Conservation (phyloP, 805 yeast genomes). For the Pachysolen tannophilus region DNA sequence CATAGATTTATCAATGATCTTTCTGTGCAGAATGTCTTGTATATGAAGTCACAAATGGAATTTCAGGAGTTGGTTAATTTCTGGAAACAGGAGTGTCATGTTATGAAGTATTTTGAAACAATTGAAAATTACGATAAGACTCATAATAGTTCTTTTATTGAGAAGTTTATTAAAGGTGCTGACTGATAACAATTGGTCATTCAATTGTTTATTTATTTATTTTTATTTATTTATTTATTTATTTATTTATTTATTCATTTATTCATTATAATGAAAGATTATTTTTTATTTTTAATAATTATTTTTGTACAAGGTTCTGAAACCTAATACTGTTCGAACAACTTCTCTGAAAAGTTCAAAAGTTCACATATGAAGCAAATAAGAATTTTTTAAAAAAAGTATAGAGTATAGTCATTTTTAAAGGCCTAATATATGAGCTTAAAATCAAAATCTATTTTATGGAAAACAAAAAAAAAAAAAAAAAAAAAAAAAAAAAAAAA, state of each 20-base stretch:
- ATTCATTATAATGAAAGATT: too few species aligned
- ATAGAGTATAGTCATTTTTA: too few species aligned
- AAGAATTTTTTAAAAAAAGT: too few species aligned
- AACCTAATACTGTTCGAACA: too few species aligned
- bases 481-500: too few species aligned
- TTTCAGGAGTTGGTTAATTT: slow-evolving; percentile 81
- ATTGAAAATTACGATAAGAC: slow-evolving; percentile 48
- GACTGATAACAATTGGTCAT: slow-evolving; percentile 10
- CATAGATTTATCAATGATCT: slow-evolving; percentile 64
- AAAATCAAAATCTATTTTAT: too few species aligned
- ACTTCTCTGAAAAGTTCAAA: too few species aligned
- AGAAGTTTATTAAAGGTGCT: slow-evolving; percentile 65
- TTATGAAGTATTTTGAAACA: slow-evolving; percentile 71
- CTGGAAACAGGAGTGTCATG: slow-evolving; percentile 87
- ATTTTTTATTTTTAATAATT: too few species aligned
- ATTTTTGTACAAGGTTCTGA: too few species aligned
- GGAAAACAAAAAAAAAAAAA: too few species aligned
- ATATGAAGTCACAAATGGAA: slow-evolving; percentile 84
- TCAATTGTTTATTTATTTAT: neutral
- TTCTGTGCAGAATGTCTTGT: slow-evolving; percentile 57
- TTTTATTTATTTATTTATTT: neutral
- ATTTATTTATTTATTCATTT: neutral
- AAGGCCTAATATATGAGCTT: too few species aligned
- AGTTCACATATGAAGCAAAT: too few species aligned
- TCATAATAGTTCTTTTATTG: slow-evolving; percentile 55